Conservation (phyloP, 441 rosid genomes). For the Pelargonium cotyledonis region DNA sequence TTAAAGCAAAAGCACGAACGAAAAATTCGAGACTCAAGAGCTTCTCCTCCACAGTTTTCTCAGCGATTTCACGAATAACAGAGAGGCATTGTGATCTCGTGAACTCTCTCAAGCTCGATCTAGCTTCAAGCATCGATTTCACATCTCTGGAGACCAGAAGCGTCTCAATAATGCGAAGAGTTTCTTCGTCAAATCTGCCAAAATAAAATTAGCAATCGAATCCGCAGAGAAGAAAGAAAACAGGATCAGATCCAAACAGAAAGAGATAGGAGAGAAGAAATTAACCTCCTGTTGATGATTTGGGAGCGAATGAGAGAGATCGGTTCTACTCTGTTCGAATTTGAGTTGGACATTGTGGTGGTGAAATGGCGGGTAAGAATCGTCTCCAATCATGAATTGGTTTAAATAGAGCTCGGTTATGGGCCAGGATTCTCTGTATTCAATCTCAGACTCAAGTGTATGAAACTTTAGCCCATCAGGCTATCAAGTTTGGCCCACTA, state of each 20-base stretch:
- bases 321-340: slow-evolving; percentile 20
- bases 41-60: slow-evolving; percentile 39
- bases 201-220: not conserved
- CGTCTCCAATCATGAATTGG: not conserved
- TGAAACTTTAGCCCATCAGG: no score
- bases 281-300: slow-evolving; percentile 40
- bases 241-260: slow-evolving; percentile 6
- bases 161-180: slow-evolving; percentile 51
- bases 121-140: slow-evolving; percentile 33
- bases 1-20: slow-evolving; percentile 56
- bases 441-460: no score
- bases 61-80: slow-evolving; percentile 33
- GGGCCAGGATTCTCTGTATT: no score
- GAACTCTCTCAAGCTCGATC: slow-evolving; percentile 38
- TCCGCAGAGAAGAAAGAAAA: not conserved
- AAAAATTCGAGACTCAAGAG: slow-evolving; percentile 65
- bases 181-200: slow-evolving; percentile 47
- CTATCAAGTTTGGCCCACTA: no score
- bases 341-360: slow-evolving; percentile 23
- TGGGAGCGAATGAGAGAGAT: slow-evolving; percentile 40
- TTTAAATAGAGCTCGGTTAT: not conserved
- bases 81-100: slow-evolving; percentile 41
- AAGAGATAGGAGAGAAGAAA: slow-evolving; percentile 9
- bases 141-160: slow-evolving; percentile 45
- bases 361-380: slow-evolving; percentile 23